phyloP scores from a whole-genome alignment of 805 yeast genomes.

The Blastobotrys muscicola region DNA sequence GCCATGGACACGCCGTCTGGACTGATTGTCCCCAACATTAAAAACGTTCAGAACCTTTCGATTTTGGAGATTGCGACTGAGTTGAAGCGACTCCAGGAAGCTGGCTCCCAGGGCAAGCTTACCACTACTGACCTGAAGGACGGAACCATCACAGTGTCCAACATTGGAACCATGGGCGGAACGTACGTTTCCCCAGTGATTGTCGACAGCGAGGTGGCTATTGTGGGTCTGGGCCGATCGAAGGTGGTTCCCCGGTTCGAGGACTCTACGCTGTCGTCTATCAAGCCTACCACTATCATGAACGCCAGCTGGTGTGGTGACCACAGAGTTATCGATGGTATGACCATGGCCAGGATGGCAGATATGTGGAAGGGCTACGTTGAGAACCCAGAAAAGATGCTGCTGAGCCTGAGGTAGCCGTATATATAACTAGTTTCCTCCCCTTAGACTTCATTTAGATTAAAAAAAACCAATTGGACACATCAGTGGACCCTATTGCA shows the following conservation, averaged over 20 bases:
- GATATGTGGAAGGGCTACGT: slow-evolving; percentile 20
- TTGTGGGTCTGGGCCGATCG: slow-evolving; percentile 26
- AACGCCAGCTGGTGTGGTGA: slow-evolving; percentile 29
- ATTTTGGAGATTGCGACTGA: slow-evolving; percentile 25
- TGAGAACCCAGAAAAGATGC: slow-evolving; percentile 17
- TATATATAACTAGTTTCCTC: not conserved
- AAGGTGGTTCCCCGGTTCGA: slow-evolving; percentile 23
- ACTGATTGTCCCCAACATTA: slow-evolving; percentile 27
- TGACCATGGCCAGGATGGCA: slow-evolving; percentile 26
- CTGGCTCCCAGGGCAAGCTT: slow-evolving; percentile 21
- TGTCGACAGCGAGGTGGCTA: slow-evolving; percentile 26
- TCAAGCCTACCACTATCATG: slow-evolving; percentile 21
- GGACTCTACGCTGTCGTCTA: slow-evolving; percentile 9
- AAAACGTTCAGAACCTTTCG: slow-evolving; percentile 19
- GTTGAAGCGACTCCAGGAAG: slow-evolving; percentile 21
- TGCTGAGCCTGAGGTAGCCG: slow-evolving; percentile 10
- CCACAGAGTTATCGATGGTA: slow-evolving; percentile 28
- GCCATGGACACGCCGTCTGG: slow-evolving; percentile 30
- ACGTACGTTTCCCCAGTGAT: slow-evolving; percentile 28
- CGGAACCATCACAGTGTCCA: slow-evolving; percentile 27
- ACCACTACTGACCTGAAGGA: slow-evolving; percentile 22
- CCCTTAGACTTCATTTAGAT: too few species aligned
- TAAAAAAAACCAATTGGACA: too few species aligned
- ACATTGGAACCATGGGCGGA: slow-evolving; percentile 29
- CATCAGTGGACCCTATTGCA: too few species aligned